Conservation (phyloP, 345 rosid genomes). For the Gynandropsis gynandra region DNA sequence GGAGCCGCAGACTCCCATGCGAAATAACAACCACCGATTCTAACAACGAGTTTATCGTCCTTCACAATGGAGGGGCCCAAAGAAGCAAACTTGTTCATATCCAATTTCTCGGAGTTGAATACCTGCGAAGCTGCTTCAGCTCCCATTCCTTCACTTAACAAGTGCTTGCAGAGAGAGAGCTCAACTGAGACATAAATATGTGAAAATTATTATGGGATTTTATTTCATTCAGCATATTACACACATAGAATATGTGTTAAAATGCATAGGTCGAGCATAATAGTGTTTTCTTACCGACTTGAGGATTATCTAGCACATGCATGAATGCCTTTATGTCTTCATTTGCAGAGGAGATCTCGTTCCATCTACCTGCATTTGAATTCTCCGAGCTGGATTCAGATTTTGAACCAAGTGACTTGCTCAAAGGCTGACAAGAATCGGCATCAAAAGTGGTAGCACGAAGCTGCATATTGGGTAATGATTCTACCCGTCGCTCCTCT, state of each 20-base stretch:
- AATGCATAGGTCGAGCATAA: neutral
- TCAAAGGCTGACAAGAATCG: slow-evolving; percentile 33
- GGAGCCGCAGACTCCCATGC: slow-evolving; percentile 62
- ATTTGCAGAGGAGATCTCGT: slow-evolving; percentile 14
- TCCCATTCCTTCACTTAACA: slow-evolving; percentile 50
- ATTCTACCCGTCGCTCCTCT: slow-evolving; percentile 38
- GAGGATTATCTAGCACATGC: slow-evolving; percentile 35
- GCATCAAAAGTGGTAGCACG: slow-evolving; percentile 23
- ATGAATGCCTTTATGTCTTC: slow-evolving; percentile 32
- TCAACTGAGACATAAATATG: slow-evolving; percentile 38
- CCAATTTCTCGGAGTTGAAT: slow-evolving; percentile 50
- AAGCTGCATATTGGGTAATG: slow-evolving; percentile 59
- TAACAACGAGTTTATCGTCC: slow-evolving; percentile 51
- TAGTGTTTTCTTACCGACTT: slow-evolving; percentile 46
- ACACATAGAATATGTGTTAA: too few relatives aligned
- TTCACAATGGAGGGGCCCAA: slow-evolving; percentile 42
- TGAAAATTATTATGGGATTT: neutral
- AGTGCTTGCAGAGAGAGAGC: slow-evolving; percentile 62
- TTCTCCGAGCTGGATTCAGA: slow-evolving; percentile 26
- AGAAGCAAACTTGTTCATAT: slow-evolving; percentile 38
- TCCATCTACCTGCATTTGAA: slow-evolving; percentile 29
- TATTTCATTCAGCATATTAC: too few relatives aligned
- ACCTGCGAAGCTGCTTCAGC: slow-evolving; percentile 57
- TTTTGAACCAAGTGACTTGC: slow-evolving; percentile 55
- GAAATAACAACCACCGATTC: slow-evolving; percentile 43